Evolutionary conservation across 495 filamentous ascomycete genomes (phyloP), one percentile per base, ranked within the genome.

Genomic region (Oidiodendron maius): DNA sequence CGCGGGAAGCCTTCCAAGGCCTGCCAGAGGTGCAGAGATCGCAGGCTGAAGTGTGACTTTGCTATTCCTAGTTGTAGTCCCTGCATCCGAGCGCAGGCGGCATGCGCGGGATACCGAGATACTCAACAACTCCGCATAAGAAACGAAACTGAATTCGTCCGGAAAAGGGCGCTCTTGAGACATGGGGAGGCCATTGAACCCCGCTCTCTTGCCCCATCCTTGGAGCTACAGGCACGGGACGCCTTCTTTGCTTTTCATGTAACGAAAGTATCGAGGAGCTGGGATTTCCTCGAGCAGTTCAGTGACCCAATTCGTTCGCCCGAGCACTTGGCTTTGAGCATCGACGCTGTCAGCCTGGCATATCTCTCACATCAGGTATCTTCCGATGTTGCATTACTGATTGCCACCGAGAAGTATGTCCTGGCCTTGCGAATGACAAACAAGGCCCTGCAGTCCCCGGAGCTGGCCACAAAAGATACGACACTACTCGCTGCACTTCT

Each of bases 21-120:
- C 15, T 50, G 47, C 25, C n/a, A 50, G 22, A 21, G 47, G 24
- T 50, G 47, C 39, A 41, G 47, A 35, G 21, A 9, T 35, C 38
- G 47, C 25, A 34, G 38, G 37, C 20, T 50, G 18, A 42, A 21
- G 30, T 52, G 49, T 32, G 41, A 52, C 30, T 25, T 52, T 13
- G 4, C 20, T 2, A 18, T 8, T 36, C 13, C 38, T 13, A 10
- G 15, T 9, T 40, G 40, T 37, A 28, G 46, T 2, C 60, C 80
- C 73, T 87, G 83, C 61, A 80, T 86, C 54, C 80, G 84, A 58
- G 73, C 65, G 52, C 68, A 70, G 13, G 78, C 78, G 20, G 66
- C 71, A 30, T 87, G 83, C 53, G 76, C 80, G 28, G 82, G 86
- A 56, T 87, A 83, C 59, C 61, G 69, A 32, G 75, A 79, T 56